Evolutionary conservation across 2,329 filamentous ascomycete species (phyloP), one percentile per base, ranked within the genome.

Genomic region (Cylindrodendrum hubeiense): DNA sequence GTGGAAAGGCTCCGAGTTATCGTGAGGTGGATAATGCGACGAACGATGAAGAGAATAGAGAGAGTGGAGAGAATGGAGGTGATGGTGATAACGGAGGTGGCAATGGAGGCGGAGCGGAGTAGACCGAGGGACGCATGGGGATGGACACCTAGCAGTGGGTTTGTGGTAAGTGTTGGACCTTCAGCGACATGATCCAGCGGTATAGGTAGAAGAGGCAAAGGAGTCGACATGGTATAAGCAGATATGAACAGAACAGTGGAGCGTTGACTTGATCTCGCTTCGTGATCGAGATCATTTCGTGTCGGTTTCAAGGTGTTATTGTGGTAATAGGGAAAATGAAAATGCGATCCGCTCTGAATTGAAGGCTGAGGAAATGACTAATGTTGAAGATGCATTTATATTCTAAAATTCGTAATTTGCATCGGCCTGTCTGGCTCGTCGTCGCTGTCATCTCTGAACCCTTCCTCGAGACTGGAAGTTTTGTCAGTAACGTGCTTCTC

Each of bases 401-500:
- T 62, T 59, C 71, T 74, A 39, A 73, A 57, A 58, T 70, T 74
- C 28, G 66, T 66, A 53, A 55, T 72, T 49, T 66, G 67, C 41
- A 70, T 60, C 24, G 44, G 44, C 15, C 68, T 68, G 51, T 75
- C 74, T 59, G 71, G 70, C n/a, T 83, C 80, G 5, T 82, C 80
- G 50, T 83, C 81, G 66, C 82, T 84, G 60, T 84, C 81, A 64
- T 84, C 83, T 67, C 79, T 79, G 53, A 84, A 84, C 0, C 82
- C 82, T 66, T 84, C 81, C 68, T 95, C 93, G 55, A 95, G 79
- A 72, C 83, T 85, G 22, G 17, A 34, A 12, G n/a, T 19, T 22
- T 1, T 33, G 75, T 74, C 37, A 74, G 68, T 49, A 56, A 64
- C n/a, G 30, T 19, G 47, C 10, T 26, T 30, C 10, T 54, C 12